Evolutionary conservation across 164 flowering plant species (phyloP), one percentile per base, ranked within the genome.

Genomic region (Sedum album): DNA sequence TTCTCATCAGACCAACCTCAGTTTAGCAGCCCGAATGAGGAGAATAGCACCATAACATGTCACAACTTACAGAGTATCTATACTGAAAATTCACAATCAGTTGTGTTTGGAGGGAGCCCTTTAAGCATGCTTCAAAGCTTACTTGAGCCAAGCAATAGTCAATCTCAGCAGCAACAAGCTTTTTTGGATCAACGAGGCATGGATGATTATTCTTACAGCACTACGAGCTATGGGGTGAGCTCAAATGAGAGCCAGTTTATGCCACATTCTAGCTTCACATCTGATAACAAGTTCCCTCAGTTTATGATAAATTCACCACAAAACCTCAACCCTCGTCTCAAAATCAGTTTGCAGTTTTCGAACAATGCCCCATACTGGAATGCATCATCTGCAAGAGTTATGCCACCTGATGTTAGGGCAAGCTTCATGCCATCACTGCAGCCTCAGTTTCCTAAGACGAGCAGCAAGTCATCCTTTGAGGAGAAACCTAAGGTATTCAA

Each of bases 301-400:
- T 88, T 87, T 41, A 60, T 79, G 25, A 77, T 84, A 68, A 53
- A 69, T 33, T 76, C 86, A 1, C 82, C 92, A 8, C 87, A 1
- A 82, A 75, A 68, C 79, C 73, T 64, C 87, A 74, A 28, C 76
- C 68, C 21, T 66, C 73, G 25, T 62, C 79, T 2, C 66, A 70
- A 8, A 76, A 68, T 69, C 92, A 82, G n/a, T 38, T 68, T 91
- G 63, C 87, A 88, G 68, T 89, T 91, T 81, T 81, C 88, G 18
- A 91, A 88, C 75, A 82, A 82, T 70, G 75, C 89, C 17, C 82
- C 81, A 0, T 88, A 78, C 53, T 89, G 95, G 97, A 86, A 84
- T 38, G 85, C 92, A 4, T 55, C 60, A 55, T 69, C 93, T 6
- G 80, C 81, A 2, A 28, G 68, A 25, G 48, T 76, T 44, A 42